Base-by-base conservation (phyloP, 148 eudicot genomes). In the Suaeda aralocaspica region DNA sequence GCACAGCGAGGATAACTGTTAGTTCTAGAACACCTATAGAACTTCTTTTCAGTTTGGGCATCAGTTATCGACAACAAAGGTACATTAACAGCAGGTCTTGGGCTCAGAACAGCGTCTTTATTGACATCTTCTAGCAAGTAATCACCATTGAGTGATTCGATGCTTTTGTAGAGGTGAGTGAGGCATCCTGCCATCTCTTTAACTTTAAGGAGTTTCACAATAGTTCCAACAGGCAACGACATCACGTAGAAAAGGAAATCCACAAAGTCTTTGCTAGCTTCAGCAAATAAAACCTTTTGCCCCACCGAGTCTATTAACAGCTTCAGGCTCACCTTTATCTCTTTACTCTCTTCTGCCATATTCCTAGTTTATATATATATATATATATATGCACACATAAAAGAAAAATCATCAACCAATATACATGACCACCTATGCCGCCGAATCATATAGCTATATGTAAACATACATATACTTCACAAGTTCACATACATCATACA, bases 161-260 rank as follows among this genome's bases (percentile, higher is more conserved):
- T 59, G 72, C 77, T 63, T 9, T 74, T 56, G 51, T 25, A 62
- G 11, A 81, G 67, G 11, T 45, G 66, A 5, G 36, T 67, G 2
- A 81, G 46, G 48, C 76, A 52, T 0, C 84, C 81, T 8, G 15
- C 52, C 78, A 56, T 61, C 33, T 45, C 22, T 28, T 70, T 21
- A 9, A 24, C 39, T 0, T 24, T 44, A 6, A 74, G 67, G 42
- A 81, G 78, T 13, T 69, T 33, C 4, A 73, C 71, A 15, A 81
- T 63, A 5, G 76, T 70, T 6, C 66, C 84, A 25, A 73, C 65
- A 0, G 81, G 78, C n/a, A 81, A 28, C 0, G 75, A 51, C 34
- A 81, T 29, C 10, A 81, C 53, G 50, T 73, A 41, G 68, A 81
- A 81, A 3, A 81, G 72, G 26, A 81, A 77, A 36, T 81, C 81